A percentile compares a stretch with the other conserved stretches of the same genome.
Evolutionary conservation across 495 filamentous ascomycete genomes (phyloP).

Genomic region (Cercophora newfieldiana): DNA sequence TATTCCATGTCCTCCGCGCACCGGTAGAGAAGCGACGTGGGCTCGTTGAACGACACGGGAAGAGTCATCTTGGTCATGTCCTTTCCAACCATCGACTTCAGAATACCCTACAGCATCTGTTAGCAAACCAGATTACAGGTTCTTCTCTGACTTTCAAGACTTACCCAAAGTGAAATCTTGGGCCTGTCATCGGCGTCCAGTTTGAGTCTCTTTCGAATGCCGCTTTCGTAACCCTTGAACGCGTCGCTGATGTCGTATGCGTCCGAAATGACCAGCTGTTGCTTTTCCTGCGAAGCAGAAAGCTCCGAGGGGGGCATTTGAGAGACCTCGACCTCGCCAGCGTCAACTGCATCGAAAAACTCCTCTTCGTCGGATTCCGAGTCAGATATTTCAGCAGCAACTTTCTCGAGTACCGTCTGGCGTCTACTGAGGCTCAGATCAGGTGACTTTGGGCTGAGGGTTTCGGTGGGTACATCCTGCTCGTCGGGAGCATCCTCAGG

Average conservation of each 20-base stretch:
- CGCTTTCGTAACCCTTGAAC: slow-evolving; percentile 89
- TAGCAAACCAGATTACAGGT: neutral
- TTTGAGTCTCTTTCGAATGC: slow-evolving; percentile 71
- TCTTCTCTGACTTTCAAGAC: slow-evolving; percentile 31
- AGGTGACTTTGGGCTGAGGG: slow-evolving; percentile 45
- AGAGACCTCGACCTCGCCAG: slow-evolving; percentile 82
- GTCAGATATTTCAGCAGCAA: slow-evolving; percentile 67
- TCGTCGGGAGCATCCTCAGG: slow-evolving; percentile 39
- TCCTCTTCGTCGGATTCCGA: slow-evolving; percentile 86
- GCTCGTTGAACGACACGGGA: slow-evolving; percentile 98
- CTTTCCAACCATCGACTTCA: slow-evolving; percentile 99
- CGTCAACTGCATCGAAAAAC: slow-evolving; percentile 96
- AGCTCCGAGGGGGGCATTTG: slow-evolving; percentile 50
- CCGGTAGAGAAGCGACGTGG: slow-evolving; percentile 93
- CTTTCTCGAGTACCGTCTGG: slow-evolving; percentile 59
- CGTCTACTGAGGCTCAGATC: slow-evolving; percentile 46
- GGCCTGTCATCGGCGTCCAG: slow-evolving; percentile 92
- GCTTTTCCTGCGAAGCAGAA: slow-evolving; percentile 40
- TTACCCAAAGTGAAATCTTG: slow-evolving; percentile 93
- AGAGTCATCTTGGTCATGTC: slow-evolving; percentile 99
- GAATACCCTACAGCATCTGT: slow-evolving; percentile 66
- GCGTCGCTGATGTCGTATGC: slow-evolving; percentile 68
- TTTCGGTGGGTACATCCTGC: slow-evolving; percentile 31
- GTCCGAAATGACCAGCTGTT: slow-evolving; percentile 44
- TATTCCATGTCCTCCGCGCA: slow-evolving; percentile 98